Percentiles rank a stretch among this genome's conserved stretches.
Evolutionary conservation across 768 basidiomycete species (phyloP).

Genomic region (Suillus discolor): DNA sequence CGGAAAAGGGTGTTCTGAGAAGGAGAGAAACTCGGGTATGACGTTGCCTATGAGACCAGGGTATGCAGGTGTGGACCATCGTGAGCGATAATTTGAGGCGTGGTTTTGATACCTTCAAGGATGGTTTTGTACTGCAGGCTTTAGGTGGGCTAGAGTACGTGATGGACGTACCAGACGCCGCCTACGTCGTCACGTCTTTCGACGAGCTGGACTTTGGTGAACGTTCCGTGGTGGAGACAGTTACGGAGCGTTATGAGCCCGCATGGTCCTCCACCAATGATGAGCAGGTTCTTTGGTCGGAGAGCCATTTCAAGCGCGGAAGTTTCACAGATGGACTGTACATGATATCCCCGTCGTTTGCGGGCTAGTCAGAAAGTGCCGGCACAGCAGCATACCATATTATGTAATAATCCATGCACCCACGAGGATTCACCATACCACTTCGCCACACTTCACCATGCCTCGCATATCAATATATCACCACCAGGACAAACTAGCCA

Average conservation of each 20-base stretch:
- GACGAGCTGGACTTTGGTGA: conserved; percentile 45
- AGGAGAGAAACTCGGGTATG: conserved; percentile 41
- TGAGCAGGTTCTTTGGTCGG: conserved; percentile 39
- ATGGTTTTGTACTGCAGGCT: not conserved
- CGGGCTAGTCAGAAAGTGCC: no score
- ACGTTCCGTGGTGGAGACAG: conserved; percentile 41
- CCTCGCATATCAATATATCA: no score
- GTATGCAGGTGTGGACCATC: conserved; percentile 53
- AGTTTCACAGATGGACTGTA: no score
- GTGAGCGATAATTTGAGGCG: conserved; percentile 5
- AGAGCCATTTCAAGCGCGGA: not conserved
- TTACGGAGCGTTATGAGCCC: conserved; percentile 55
- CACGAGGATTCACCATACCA: no score
- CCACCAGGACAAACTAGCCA: no score
- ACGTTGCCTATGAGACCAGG: conserved; percentile 52
- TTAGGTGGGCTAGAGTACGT: not conserved
- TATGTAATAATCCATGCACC: no score
- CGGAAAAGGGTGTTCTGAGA: conserved; percentile 34
- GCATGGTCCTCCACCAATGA: conserved; percentile 42
- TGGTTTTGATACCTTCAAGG: not conserved
- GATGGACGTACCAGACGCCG: conserved; percentile 46
- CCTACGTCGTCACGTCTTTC: conserved; percentile 51
- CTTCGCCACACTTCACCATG: no score
- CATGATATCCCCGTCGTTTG: no score
- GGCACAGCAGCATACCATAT: no score